These are phyloP conservation scores for Mycena indigotica DNA, from an alignment of 768 basidiomycete species.

Conservation along the genomic window DNA sequence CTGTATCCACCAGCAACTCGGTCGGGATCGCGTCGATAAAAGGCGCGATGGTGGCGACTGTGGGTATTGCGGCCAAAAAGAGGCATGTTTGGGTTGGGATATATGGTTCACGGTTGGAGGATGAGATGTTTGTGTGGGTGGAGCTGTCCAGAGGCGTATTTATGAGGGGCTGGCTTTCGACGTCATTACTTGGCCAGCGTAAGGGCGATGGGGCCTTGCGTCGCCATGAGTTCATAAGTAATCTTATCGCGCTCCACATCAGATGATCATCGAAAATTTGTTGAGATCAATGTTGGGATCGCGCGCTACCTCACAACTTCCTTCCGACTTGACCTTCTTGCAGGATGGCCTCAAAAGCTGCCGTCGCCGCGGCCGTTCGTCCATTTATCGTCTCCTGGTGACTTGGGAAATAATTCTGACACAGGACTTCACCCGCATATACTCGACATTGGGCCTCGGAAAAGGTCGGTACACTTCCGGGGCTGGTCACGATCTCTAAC, in stretches of 20 bases:
- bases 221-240: neutral
- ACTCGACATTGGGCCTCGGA: slow-evolving; percentile 79
- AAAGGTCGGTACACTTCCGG: slow-evolving; percentile 60
- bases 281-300: neutral
- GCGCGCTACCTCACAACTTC: neutral
- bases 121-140: neutral
- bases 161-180: neutral
- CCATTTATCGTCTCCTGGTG: too few relatives aligned
- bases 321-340: neutral
- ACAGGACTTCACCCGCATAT: slow-evolving; percentile 85
- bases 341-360: slow-evolving; percentile 26
- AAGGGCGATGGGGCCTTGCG: neutral
- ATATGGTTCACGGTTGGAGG: neutral
- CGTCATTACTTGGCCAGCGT: neutral
- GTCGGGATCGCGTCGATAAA: slow-evolving; percentile 43
- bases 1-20: slow-evolving; percentile 53
- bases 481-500: neutral
- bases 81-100: slow-evolving; percentile 14
- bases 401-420: neutral
- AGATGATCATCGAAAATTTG: neutral
- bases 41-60: slow-evolving; percentile 25
- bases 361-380: slow-evolving; percentile 26
- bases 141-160: neutral
- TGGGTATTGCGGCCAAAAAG: slow-evolving; percentile 22
- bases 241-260: neutral